Base-by-base conservation (phyloP, 2,329 filamentous ascomycete species). In the Ceratocystis papillata region DNA sequence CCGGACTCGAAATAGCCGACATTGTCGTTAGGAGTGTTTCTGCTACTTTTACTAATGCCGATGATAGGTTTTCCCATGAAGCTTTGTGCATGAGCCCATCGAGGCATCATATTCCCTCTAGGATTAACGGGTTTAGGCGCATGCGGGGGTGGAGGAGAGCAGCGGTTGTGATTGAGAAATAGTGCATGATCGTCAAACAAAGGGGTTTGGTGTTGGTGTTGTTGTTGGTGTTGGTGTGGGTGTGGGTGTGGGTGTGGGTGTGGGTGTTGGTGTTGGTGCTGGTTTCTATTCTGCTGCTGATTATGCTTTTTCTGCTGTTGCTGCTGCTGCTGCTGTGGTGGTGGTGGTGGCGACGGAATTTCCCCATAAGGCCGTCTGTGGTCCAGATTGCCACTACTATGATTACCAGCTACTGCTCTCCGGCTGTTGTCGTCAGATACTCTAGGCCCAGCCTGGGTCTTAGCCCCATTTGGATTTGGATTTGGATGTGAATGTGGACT, bases 81-180 rank as follows among this genome's bases (percentile, higher is more conserved):
- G 33, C 63, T 65, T 20, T 63, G 67, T 28, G 63, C 67, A 46
- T 65, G 62, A 10, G 67, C 67, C 67, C 67, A 68, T 25, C 64
- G 67, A 15, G 67, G 67, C 61, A 68, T 68, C 15, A 41, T 41
- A 7, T 50, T 65, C 22, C 65, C 28, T 15, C 67, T 61, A 6
- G 67, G 67, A 46, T 68, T 30, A 5, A 65, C 53, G 1, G 67
- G 67, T 33, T 66, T 62, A 20, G 67, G 67, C 5, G 67, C 67
- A 59, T 65, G 64, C 15, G 64, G 67, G 7, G 67, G 60, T 15
- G 67, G 67, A 17, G 67, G 63, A n/a, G 67, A 57, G 5, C 50
- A 20, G 25, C 67, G 63, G 15, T 65, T 60, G 25, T 59, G 44
- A 22, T 62, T 62, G 30, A 65, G 63, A 61, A 59, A 68, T n/a